These are phyloP conservation scores for Dothideomycetes sp. DNA, from an alignment of 2,329 filamentous ascomycete genomes.

Conservation along the genomic window DNA sequence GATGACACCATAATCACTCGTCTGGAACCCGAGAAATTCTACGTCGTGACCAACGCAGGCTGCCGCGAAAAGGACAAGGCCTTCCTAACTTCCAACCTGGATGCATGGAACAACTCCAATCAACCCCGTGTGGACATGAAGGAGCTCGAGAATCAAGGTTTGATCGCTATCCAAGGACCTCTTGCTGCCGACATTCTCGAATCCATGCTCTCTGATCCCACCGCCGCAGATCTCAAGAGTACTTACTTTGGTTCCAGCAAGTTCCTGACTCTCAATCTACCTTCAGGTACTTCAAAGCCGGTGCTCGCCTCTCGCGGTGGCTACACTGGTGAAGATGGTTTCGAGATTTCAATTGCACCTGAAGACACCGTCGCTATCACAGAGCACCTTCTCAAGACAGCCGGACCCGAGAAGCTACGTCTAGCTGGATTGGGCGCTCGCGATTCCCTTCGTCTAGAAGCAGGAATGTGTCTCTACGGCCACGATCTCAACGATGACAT, in stretches of 20 bases:
- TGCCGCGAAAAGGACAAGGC: constrained; percentile 80
- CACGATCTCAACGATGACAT: constrained; percentile 81
- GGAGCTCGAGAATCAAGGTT: constrained; percentile 54
- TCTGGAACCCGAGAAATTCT: constrained; percentile 63
- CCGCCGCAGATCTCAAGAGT: constrained; percentile 45
- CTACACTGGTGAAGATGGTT: constrained; percentile 97
- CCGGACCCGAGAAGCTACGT: constrained; percentile 54
- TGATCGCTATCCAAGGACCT: constrained; percentile 86
- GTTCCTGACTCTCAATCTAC: constrained; percentile 55
- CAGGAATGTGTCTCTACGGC: constrained; percentile 99
- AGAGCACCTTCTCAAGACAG: constrained; percentile 56
- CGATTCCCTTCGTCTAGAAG: constrained; percentile 87
- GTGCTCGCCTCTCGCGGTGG: constrained; percentile 78
- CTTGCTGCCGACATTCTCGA: constrained; percentile 61
- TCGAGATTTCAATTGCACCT: constrained; percentile 81
- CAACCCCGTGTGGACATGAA: constrained; percentile 27
- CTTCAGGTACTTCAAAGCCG: constrained; percentile 39
- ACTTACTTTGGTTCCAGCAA: constrained; percentile 76
- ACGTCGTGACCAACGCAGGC: constrained; percentile 91
- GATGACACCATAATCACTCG: constrained; percentile 89
- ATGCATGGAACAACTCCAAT: constrained; percentile 46
- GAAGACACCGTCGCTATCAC: constrained; percentile 57
- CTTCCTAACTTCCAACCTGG: constrained; percentile 65
- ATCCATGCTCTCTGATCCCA: constrained; percentile 48
- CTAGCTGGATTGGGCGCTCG: constrained; percentile 83